Evolutionary conservation across 1,284 basidiomycete species (phyloP).

Genomic region (Rhodotorula sp.): DNA sequence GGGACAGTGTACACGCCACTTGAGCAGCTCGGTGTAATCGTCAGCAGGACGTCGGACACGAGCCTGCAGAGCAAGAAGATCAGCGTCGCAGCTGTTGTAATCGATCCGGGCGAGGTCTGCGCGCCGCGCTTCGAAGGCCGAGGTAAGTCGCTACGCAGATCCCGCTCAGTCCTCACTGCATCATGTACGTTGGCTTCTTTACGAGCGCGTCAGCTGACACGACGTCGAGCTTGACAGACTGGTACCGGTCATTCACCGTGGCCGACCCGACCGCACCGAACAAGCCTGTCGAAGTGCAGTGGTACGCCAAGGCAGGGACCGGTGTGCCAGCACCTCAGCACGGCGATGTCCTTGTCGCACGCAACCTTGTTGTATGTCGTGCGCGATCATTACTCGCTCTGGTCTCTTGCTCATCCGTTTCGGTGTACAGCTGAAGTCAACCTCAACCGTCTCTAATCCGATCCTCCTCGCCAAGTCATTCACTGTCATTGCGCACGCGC

Average conservation of each 20-base stretch:
- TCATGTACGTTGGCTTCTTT: neutral
- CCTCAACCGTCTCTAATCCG: neutral
- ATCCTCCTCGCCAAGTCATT: constrained; percentile 9
- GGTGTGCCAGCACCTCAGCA: neutral
- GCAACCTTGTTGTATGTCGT: neutral
- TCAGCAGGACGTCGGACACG: neutral
- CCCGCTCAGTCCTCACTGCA: neutral
- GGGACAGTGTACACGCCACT: neutral
- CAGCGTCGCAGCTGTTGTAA: neutral
- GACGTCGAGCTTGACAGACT: neutral
- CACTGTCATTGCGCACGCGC: neutral
- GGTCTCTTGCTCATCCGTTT: too few species aligned
- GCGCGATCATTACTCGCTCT: neutral
- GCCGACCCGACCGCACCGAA: neutral
- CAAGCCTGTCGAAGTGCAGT: constrained; percentile 9
- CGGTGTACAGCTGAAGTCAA: neutral
- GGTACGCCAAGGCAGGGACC: constrained; percentile 6
- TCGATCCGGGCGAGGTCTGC: neutral
- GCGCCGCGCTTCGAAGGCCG: neutral
- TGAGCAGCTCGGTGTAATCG: neutral
- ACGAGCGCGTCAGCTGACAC: too few species aligned
- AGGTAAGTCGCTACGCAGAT: neutral
- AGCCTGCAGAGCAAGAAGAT: neutral
- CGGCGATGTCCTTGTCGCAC: constrained; percentile 2
- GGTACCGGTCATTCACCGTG: constrained; percentile 2